Evolutionary conservation across 1,284 basidiomycete genomes (phyloP).

Genomic region (Sanguinoderma infundibulare): DNA sequence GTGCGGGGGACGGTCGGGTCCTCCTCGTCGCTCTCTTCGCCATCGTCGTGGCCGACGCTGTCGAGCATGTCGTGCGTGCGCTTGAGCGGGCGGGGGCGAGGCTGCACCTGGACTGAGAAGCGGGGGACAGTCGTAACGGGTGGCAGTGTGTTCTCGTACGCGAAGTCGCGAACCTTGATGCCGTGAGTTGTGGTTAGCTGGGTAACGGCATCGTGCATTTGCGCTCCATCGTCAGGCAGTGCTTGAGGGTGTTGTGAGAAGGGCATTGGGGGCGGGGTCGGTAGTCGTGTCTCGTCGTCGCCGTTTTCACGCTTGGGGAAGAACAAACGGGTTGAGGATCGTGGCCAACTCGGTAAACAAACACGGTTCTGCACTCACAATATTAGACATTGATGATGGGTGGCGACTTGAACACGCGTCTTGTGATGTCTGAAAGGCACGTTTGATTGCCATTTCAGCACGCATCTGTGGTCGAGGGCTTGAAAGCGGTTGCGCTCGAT

Average conservation of each 20-base stretch:
- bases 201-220: slow-evolving; percentile 1
- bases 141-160: slow-evolving; percentile 65
- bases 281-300: slow-evolving; percentile 5
- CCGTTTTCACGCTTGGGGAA: background rate
- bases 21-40: slow-evolving; percentile 31
- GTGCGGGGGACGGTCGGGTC: slow-evolving; percentile 20
- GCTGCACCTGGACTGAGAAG: slow-evolving; percentile 50
- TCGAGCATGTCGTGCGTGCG: slow-evolving; percentile 35
- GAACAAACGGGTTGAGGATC: slow-evolving; percentile 8
- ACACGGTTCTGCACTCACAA: slow-evolving; percentile 19
- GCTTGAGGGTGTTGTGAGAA: slow-evolving; percentile 19
- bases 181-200: slow-evolving; percentile 47
- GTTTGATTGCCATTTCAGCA: slow-evolving; percentile 12
- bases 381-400: background rate
- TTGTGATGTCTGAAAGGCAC: background rate
- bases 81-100: slow-evolving; percentile 42
- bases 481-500: background rate
- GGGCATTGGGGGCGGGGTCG: slow-evolving; percentile 2
- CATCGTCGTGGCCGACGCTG: slow-evolving; percentile 31
- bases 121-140: slow-evolving; percentile 54
- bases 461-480: slow-evolving; percentile 15
- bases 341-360: background rate
- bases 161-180: slow-evolving; percentile 76
- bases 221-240: slow-evolving; percentile 3
- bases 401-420: slow-evolving; percentile 6